phyloP scores from a whole-genome alignment of 805 yeast species.

The Zygotorulaspora florentina region DNA sequence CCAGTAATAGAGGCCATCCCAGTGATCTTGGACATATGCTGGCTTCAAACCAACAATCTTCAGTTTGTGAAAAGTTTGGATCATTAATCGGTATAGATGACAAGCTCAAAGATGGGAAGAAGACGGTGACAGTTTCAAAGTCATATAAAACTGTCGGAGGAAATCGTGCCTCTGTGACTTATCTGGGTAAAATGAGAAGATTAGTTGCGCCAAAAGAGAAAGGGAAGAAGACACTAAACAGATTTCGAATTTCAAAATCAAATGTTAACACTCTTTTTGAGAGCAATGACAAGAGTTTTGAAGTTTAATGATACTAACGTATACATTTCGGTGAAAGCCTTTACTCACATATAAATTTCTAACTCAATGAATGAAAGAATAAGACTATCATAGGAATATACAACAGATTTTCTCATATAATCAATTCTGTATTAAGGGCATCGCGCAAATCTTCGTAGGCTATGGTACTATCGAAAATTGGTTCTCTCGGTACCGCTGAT shows the following conservation, averaged over 20 bases:
- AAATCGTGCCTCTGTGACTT: conserved; percentile 54
- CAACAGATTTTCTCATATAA: conserved; percentile 6
- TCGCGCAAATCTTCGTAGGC: conserved; percentile 28
- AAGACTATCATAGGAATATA: background rate
- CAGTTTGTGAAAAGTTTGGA: conserved; percentile 44
- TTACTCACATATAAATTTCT: background rate
- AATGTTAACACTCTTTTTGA: conserved; percentile 16
- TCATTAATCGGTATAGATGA: conserved; percentile 37
- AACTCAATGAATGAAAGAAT: background rate
- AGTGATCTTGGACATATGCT: background rate
- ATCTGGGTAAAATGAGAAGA: conserved; percentile 41
- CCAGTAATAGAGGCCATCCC: background rate
- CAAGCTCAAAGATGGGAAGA: conserved; percentile 41
- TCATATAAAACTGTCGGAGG: conserved; percentile 54
- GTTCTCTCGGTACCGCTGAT: conserved; percentile 8
- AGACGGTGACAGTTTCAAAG: conserved; percentile 48
- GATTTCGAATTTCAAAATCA: background rate
- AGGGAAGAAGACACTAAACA: background rate
- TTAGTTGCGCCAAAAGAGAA: conserved; percentile 25
- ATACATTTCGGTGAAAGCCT: background rate
- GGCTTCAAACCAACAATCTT: conserved; percentile 23
- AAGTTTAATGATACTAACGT: conserved; percentile 3
- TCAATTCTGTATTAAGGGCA: conserved; percentile 30
- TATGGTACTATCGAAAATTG: conserved; percentile 18
- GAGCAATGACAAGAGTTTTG: conserved; percentile 22